Evolutionary conservation across 768 basidiomycete genomes (phyloP).

Genomic region (Hemileccinum impolitum): DNA sequence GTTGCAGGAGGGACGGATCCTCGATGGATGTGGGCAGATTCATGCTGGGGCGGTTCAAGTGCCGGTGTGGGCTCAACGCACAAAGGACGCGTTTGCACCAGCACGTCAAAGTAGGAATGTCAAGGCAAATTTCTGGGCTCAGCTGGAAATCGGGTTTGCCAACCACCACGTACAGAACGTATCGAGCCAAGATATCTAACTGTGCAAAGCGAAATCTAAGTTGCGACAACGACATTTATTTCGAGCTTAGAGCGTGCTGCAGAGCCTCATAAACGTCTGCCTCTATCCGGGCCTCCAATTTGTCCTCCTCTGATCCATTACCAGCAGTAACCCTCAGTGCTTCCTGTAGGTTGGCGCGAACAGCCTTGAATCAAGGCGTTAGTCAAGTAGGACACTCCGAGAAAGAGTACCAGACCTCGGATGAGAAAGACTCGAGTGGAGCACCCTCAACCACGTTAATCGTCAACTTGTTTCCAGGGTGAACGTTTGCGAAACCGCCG

Average conservation of each 20-base stretch:
- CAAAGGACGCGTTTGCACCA: not conserved
- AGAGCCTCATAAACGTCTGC: constrained; percentile 95
- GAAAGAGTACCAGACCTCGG: constrained; percentile 58
- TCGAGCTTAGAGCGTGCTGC: constrained; percentile 72
- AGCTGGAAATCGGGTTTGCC: no score
- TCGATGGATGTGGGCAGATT: constrained; percentile 12
- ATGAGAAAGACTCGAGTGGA: constrained; percentile 84
- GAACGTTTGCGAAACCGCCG: constrained; percentile 95
- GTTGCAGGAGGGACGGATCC: constrained; percentile 19
- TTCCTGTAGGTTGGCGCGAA: constrained; percentile 86
- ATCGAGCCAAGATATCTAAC: not conserved
- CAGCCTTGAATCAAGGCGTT: constrained; percentile 53
- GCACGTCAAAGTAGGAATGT: no score
- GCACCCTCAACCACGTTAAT: constrained; percentile 98
- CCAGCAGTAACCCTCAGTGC: constrained; percentile 79
- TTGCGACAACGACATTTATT: constrained; percentile 29
- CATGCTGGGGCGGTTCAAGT: not conserved
- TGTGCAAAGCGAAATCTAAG: constrained; percentile 11
- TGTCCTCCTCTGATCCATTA: constrained; percentile 89
- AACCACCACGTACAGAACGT: no score
- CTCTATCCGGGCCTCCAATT: constrained; percentile 90
- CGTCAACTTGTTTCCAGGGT: constrained; percentile 94
- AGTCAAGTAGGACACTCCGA: constrained; percentile 2
- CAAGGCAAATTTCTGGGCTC: no score
- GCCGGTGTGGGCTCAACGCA: not conserved